phyloP scores from a whole-genome alignment of 352 stramenopile genomes.

The Phytophthora gonapodyides region DNA sequence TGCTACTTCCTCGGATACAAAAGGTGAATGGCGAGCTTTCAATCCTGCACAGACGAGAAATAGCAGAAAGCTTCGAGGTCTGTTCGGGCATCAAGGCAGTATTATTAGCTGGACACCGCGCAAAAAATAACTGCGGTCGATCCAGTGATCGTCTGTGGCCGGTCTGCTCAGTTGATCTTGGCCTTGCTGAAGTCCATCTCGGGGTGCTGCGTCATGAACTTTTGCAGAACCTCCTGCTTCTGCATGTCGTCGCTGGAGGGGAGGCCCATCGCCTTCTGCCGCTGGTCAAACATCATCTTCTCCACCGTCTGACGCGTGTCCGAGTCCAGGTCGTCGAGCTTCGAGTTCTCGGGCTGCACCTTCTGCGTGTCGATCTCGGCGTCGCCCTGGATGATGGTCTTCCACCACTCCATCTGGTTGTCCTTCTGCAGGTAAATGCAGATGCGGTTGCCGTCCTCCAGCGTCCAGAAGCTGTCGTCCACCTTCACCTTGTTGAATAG shows the following conservation, averaged over 20 bases:
- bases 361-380: slow-evolving; percentile 98
- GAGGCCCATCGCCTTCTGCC: slow-evolving; percentile 97
- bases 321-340: slow-evolving; percentile 97
- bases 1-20: slow-evolving; percentile 6
- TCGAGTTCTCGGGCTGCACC: slow-evolving; percentile 99
- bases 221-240: slow-evolving; percentile 98
- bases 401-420: slow-evolving; percentile 99
- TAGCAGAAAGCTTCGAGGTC: slow-evolving; percentile 24
- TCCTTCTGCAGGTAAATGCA: slow-evolving; percentile 97
- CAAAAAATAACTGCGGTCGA: slow-evolving; percentile 9
- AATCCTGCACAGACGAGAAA: slow-evolving; percentile 13
- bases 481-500: slow-evolving; percentile 96
- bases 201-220: slow-evolving; percentile 99
- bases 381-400: slow-evolving; percentile 94
- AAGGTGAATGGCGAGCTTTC: slow-evolving; percentile 16
- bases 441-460: slow-evolving; percentile 91
- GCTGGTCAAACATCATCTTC: slow-evolving; percentile 99
- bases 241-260: slow-evolving; percentile 97
- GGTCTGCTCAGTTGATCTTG: slow-evolving; percentile 92
- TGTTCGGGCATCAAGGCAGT: slow-evolving; percentile 21
- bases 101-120: slow-evolving; percentile 27
- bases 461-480: slow-evolving; percentile 99
- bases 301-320: slow-evolving; percentile 99
- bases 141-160: too few relatives aligned
- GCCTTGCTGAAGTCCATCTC: slow-evolving; percentile 99